These are phyloP conservation scores for Coemansia sp. DNA, from an alignment of 192 early-diverging fungal genomes.

Conservation along the genomic window DNA sequence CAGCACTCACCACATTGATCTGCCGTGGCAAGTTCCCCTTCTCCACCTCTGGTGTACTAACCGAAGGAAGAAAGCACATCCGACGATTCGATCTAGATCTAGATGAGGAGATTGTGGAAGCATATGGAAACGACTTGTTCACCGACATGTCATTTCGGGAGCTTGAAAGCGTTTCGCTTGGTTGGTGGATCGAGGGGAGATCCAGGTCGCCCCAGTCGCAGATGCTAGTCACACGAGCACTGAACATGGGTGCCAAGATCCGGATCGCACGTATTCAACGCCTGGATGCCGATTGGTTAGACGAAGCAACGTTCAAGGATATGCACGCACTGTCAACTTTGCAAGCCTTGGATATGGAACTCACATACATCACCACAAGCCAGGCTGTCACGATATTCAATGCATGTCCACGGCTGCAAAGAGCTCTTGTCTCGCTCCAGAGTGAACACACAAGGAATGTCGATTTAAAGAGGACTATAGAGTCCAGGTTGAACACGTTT, in stretches of 20 bases:
- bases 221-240: not conserved
- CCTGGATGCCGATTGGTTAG: not conserved
- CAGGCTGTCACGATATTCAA: too few species aligned
- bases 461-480: too few species aligned
- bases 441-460: too few species aligned
- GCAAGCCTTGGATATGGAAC: not conserved
- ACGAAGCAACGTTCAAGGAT: not conserved
- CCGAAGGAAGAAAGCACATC: not conserved
- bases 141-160: not conserved
- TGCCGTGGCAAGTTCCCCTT: not conserved
- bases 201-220: not conserved
- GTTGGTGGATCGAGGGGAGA: not conserved
- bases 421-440: too few species aligned
- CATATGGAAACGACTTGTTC: not conserved
- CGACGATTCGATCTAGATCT: not conserved
- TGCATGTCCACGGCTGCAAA: too few species aligned
- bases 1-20: conserved; percentile 1
- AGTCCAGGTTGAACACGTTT: too few species aligned
- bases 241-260: too few species aligned
- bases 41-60: not conserved
- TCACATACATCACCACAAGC: not conserved
- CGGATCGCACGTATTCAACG: not conserved
- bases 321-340: not conserved
- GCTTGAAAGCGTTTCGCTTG: not conserved
- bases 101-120: not conserved